Base-by-base conservation (phyloP, 1,284 basidiomycete species). In the Tilletia horrida region DNA sequence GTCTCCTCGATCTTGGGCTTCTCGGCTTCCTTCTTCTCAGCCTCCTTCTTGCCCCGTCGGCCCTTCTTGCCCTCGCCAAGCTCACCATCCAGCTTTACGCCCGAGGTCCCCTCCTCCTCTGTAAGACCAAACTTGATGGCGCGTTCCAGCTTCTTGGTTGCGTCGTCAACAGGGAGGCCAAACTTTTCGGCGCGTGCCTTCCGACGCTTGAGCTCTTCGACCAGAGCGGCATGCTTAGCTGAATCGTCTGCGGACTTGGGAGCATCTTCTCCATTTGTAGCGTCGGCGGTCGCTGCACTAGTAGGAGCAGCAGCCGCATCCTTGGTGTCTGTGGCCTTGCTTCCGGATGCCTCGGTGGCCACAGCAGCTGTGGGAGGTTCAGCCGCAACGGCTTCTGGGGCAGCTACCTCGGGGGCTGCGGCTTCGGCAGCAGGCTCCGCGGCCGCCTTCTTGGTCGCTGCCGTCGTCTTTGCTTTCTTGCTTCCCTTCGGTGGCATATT, bases 141-240 rank as follows among this genome's bases (percentile, higher is more conserved):
- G 13, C 79, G 69, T 65, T 76, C 71, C 2, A 81, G 67, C 65
- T 80, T 42, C 44, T 50, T 47, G 40, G 27, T 23, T 14, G 48
- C 72, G 21, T 67, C 67, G 31, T 81, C 80, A 0, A 70, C 67
- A 27, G 77, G 67, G 61, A 71, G 67, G 3, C 80, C 80, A 44
- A 79, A 81, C 44, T 76, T 75, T 45, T 73, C 67, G 0, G 77
- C 77, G 40, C 80, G 69, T 16, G 73, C 68, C 63, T 75, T 76
- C 25, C 80, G 77, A 67, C 77, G 80, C 64, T 77, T 72, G 11
- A 81, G 67, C 65, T 81, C 80, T 2, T 31, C 69, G 18, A 80
- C 72, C 18, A 75, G 64, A 13, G 66, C 63, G 35, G 72, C 67
- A n/a, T 73, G 70, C 21, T 71, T 68, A 48, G 75, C 74, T 44